A percentile compares a stretch with the other conserved stretches of the same genome.
Conservation (phyloP, 305 asterid genomes). For the Fraxinus paxiana region DNA sequence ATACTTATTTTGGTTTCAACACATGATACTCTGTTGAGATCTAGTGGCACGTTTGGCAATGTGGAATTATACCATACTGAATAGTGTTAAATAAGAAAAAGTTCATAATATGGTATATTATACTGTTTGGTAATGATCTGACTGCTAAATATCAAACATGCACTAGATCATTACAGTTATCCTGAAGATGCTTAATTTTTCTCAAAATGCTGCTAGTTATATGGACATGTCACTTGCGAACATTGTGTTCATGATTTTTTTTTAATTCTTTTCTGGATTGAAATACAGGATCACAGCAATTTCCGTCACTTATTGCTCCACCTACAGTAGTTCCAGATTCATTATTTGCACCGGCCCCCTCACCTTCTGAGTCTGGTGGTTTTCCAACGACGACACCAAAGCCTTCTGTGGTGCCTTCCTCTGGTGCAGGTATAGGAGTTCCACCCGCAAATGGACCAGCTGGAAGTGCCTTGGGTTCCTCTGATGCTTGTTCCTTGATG, state of each 20-base stretch:
- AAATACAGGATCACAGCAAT: conserved; percentile 66
- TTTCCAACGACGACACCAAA: conserved; percentile 46
- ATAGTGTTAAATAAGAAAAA: background rate
- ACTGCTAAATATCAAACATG: background rate
- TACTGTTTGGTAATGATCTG: background rate
- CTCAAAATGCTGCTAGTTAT: background rate
- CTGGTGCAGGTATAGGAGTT: conserved; percentile 47
- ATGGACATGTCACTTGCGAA: background rate
- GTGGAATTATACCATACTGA: background rate
- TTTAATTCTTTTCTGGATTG: background rate
- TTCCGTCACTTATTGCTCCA: conserved; percentile 65
- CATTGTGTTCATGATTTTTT: background rate
- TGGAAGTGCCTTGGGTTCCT: conserved; percentile 51
- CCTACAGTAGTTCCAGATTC: conserved; percentile 59
- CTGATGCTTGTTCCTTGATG: conserved; percentile 40
- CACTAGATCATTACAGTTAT: background rate
- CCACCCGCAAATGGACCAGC: conserved; percentile 75
- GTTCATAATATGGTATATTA: background rate
- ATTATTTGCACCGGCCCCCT: conserved; percentile 69
- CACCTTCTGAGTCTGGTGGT: conserved; percentile 72
- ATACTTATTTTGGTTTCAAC: background rate
- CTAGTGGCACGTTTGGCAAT: background rate
- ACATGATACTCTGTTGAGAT: background rate
- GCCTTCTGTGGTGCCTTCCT: conserved; percentile 54
- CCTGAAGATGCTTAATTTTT: background rate